Conservation (phyloP, 2,329 filamentous ascomycete genomes). For the Colletotrichum endophyticum region DNA sequence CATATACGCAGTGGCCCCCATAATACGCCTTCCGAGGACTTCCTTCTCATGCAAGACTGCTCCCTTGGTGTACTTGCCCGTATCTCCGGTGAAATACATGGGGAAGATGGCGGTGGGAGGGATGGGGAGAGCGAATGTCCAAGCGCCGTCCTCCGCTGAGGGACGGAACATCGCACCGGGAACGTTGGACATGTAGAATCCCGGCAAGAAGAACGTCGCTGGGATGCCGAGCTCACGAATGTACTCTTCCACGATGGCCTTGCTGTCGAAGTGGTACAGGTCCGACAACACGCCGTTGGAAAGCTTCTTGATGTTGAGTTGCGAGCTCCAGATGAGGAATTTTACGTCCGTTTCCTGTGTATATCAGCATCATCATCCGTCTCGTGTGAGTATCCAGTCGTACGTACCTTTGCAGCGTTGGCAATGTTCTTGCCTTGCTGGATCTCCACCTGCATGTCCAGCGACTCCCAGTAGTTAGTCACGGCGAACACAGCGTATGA, state of each 20-base stretch:
- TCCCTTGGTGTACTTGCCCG: slow-evolving; percentile 40
- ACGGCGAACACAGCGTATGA: slow-evolving; percentile 54
- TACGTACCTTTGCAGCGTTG: slow-evolving; percentile 31
- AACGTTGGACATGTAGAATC: slow-evolving; percentile 59
- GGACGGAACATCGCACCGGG: slow-evolving; percentile 29
- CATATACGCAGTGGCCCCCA: slow-evolving; percentile 39
- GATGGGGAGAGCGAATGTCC: slow-evolving; percentile 37
- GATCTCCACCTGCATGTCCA: slow-evolving; percentile 41
- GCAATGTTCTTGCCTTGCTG: slow-evolving; percentile 53
- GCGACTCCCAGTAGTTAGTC: slow-evolving; percentile 56
- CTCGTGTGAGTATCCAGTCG: accelerated
- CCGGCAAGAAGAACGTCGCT: slow-evolving; percentile 55
- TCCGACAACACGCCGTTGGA: slow-evolving; percentile 42
- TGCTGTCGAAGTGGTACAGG: slow-evolving; percentile 61
- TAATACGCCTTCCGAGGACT: slow-evolving; percentile 35
- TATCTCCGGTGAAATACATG: slow-evolving; percentile 40
- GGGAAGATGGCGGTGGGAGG: slow-evolving; percentile 33
- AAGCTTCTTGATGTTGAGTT: slow-evolving; percentile 42
- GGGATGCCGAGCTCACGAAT: slow-evolving; percentile 51
- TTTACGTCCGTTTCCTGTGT: slow-evolving; percentile 45
- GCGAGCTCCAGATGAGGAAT: slow-evolving; percentile 49
- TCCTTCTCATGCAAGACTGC: slow-evolving; percentile 26
- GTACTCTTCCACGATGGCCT: slow-evolving; percentile 61
- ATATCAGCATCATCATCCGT: background rate
- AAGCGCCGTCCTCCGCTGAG: slow-evolving; percentile 30